Conservation (phyloP, 2,329 filamentous ascomycete species). For the Pyrenophora tritici-repentis region DNA sequence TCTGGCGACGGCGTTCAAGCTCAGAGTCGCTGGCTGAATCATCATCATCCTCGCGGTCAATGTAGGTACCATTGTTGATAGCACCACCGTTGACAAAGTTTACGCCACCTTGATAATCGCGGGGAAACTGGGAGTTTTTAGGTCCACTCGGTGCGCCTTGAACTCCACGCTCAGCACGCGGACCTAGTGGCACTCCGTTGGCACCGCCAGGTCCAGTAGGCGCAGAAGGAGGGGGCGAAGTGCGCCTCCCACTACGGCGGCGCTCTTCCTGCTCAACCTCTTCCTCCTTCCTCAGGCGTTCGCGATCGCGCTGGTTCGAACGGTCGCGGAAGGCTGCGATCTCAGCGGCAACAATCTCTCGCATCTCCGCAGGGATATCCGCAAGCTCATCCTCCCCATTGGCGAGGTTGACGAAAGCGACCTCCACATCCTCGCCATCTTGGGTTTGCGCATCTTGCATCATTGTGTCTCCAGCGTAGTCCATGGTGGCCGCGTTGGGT, state of each 20-base stretch:
- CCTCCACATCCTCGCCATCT: slow-evolving; percentile 71
- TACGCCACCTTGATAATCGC: slow-evolving; percentile 77
- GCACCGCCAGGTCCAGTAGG: slow-evolving; percentile 66
- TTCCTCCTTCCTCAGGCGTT: slow-evolving; percentile 85
- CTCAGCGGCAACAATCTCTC: slow-evolving; percentile 90
- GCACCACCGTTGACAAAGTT: slow-evolving; percentile 81
- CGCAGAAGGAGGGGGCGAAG: slow-evolving; percentile 64
- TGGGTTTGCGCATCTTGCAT: slow-evolving; percentile 66
- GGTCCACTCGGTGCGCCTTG: slow-evolving; percentile 77
- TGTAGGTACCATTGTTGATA: slow-evolving; percentile 60
- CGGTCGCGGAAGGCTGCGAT: slow-evolving; percentile 93
- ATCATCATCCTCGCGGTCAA: slow-evolving; percentile 79
- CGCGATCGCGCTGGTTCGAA: slow-evolving; percentile 84
- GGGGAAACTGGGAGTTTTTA: slow-evolving; percentile 68
- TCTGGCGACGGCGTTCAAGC: slow-evolving; percentile 71
- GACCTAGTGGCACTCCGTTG: slow-evolving; percentile 79
- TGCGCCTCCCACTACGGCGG: slow-evolving; percentile 69
- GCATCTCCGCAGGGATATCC: slow-evolving; percentile 95
- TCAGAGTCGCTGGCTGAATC: slow-evolving; percentile 87
- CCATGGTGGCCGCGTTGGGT: slow-evolving; percentile 45
- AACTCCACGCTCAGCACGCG: slow-evolving; percentile 65
- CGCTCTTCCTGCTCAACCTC: slow-evolving; percentile 88
- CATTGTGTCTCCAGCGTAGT: slow-evolving; percentile 68
- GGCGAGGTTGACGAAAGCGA: slow-evolving; percentile 83
- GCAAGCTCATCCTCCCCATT: slow-evolving; percentile 84